Evolutionary conservation across 2,329 filamentous ascomycete species (phyloP), one percentile per base, ranked within the genome.

Genomic region (Curvularia verruculosa): DNA sequence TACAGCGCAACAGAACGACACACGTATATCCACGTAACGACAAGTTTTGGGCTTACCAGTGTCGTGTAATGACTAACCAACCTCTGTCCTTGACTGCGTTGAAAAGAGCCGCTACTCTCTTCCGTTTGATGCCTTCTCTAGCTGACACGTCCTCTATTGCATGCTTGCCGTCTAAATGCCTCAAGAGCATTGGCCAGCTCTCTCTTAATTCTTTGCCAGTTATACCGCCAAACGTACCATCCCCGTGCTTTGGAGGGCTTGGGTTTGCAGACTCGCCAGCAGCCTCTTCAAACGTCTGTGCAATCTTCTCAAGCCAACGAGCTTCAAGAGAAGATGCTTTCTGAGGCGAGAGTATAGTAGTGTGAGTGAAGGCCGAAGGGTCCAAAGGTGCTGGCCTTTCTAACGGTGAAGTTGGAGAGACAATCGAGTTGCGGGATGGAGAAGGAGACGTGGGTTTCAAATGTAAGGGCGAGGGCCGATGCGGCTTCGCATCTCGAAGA

Each of bases 141-240:
- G 95, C 80, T 1, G 90, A 86, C 63, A 99, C 89, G 66, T 93
- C 88, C 78, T 99, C 95, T 58, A 98, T 81, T 2, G 93, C 89
- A 70, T 89, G 88, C 54, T 84, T 85, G 1, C 95, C 95, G 74
- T 98, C 93, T 67, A 98, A 91, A 75, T 97, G 95, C 75, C 90
- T 91, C 68, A 88, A 84, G 66, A 96, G 87, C 43, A 84, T 80
- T 2, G 86, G 85, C 89, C 92, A 96, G 46, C 85, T 83, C 54
- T 86, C 83, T 40, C 85, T 82, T 13, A 90, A 76, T 18, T 69
- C 67, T 28, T 64, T 65, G 5, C 67, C 67, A 1, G 67, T 64
- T 26, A 69, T 59, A 9, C 66, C 65, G 13, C 57, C 55, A 7
- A 59, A 51, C 3, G 52, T 54, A n/a, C 58, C 54, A 23, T 66